Conservation (phyloP, 768 basidiomycete genomes). For the Lactifluus rugatus region DNA sequence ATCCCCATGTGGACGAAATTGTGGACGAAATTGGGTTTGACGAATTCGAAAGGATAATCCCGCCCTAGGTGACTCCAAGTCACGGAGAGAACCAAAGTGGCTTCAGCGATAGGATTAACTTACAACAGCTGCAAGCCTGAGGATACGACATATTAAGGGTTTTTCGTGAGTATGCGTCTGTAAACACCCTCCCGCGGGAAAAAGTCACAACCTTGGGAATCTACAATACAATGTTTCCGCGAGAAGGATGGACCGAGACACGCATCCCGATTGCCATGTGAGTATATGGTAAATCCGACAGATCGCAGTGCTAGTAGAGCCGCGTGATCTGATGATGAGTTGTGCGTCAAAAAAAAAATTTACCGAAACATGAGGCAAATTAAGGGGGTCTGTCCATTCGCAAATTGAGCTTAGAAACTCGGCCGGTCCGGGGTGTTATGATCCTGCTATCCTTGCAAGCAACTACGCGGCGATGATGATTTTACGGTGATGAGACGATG, state of each 20-base stretch:
- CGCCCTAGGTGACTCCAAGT: neutral
- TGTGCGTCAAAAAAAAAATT: neutral
- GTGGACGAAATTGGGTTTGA: neutral
- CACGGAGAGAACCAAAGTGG: neutral
- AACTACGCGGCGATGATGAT: neutral
- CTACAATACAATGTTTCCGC: neutral
- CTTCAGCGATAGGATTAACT: no score
- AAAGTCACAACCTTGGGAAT: neutral
- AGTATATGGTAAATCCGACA: neutral
- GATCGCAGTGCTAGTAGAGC: neutral
- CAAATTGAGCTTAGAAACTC: neutral
- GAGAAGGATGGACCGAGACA: neutral
- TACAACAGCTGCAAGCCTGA: neutral
- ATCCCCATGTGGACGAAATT: neutral
- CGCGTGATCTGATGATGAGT: neutral
- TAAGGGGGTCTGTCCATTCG: neutral
- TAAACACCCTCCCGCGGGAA: neutral
- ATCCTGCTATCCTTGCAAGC: neutral
- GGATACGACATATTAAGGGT: neutral
- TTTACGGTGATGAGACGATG: neutral
- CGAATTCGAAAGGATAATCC: neutral
- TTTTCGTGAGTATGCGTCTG: neutral
- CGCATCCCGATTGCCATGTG: neutral
- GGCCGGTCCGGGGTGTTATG: neutral
- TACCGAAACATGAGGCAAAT: neutral